Conservation (phyloP, 257 asterid genomes). For the Solanum pennellii region DNA sequence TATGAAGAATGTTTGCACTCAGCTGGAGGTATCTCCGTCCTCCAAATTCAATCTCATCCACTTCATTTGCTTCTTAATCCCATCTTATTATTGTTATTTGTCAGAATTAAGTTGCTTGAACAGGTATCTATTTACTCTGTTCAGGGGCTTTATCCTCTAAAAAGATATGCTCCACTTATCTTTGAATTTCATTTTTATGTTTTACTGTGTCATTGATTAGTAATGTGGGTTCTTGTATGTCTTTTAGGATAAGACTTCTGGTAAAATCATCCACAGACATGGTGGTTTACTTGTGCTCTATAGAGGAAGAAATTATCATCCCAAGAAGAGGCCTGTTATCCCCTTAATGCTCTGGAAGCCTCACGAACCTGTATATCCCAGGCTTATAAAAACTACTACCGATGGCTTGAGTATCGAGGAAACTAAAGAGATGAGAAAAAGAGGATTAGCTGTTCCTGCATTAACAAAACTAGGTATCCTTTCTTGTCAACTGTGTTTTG, state of each 20-base stretch:
- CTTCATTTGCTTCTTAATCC: not conserved
- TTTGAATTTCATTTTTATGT: not conserved
- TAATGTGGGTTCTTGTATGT: not conserved
- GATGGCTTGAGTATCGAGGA: conserved; percentile 81
- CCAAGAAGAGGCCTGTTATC: conserved; percentile 48
- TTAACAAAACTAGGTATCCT: conserved; percentile 69
- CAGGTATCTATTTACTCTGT: not conserved
- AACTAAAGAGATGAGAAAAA: conserved; percentile 75
- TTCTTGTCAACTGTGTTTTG: not conserved
- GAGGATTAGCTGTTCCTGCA: conserved; percentile 60
- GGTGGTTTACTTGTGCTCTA: conserved; percentile 61
- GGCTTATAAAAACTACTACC: conserved; percentile 70
- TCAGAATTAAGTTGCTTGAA: not conserved
- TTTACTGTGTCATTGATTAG: not conserved
- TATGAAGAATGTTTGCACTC: conserved; percentile 77
- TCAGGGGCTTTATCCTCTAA: not conserved
- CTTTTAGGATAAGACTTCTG: conserved; percentile 75
- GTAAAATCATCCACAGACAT: conserved; percentile 68
- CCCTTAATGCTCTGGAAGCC: conserved; percentile 98
- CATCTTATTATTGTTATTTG: not conserved
- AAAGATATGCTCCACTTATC: not conserved
- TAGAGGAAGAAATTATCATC: conserved; percentile 69
- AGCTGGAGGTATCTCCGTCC: conserved; percentile 61
- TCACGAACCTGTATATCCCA: conserved; percentile 88
- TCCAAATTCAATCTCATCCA: not conserved